Conservation (phyloP, 768 basidiomycete species). For the Kwoniella pini region DNA sequence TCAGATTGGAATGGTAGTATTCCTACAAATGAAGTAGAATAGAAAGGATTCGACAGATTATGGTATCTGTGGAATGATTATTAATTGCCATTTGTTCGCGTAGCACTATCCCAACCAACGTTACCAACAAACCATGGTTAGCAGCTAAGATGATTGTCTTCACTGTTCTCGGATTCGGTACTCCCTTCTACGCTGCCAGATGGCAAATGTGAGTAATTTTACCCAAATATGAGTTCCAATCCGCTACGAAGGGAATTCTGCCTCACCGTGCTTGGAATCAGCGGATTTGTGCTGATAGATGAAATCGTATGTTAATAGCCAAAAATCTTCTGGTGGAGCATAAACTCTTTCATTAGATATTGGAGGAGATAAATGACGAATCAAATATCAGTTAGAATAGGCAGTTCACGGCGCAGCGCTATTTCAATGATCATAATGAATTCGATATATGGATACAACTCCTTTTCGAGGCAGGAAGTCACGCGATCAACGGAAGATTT, state of each 20-base stretch:
- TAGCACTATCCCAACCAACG: conserved; percentile 47
- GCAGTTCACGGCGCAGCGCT: too few relatives aligned
- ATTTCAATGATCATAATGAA: too few relatives aligned
- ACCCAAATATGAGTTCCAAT: background rate
- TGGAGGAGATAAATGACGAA: background rate
- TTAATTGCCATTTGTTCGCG: background rate
- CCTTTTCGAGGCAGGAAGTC: too few relatives aligned
- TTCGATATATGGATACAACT: too few relatives aligned
- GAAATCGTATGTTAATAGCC: conserved; percentile 1
- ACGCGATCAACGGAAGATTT: too few relatives aligned
- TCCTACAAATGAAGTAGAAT: background rate
- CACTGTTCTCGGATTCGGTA: conserved; percentile 41
- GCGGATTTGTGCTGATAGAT: background rate
- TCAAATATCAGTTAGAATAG: too few relatives aligned
- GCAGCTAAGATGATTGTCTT: conserved; percentile 42
- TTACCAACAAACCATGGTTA: conserved; percentile 45
- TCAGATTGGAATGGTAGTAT: background rate
- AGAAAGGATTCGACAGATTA: too few relatives aligned
- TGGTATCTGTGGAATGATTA: too few relatives aligned
- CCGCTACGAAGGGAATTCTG: too few relatives aligned
- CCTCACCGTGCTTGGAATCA: background rate
- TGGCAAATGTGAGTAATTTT: conserved; percentile 48
- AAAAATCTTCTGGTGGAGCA: conserved; percentile 23
- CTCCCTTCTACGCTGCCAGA: conserved; percentile 48
- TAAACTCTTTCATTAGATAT: background rate